Conservation (phyloP, 768 basidiomycete genomes). For the Amyloporia xantha region DNA sequence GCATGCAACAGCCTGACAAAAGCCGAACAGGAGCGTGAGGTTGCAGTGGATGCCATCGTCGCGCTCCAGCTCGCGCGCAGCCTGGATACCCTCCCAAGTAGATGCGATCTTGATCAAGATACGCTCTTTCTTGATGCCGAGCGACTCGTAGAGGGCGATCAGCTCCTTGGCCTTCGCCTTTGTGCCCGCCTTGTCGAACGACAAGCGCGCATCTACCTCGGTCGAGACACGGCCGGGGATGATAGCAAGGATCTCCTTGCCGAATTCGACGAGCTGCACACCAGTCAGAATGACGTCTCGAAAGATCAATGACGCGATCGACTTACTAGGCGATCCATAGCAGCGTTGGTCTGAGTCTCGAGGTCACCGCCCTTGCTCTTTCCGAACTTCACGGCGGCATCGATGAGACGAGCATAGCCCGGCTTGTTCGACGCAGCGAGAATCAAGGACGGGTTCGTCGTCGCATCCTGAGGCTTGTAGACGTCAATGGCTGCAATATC, state of each 20-base stretch:
- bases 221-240: constrained; percentile 99
- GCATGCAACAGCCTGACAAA: constrained; percentile 97
- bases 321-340: constrained; percentile 84
- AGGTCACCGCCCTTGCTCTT: constrained; percentile 77
- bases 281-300: no score
- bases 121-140: constrained; percentile 91
- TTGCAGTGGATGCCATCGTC: constrained; percentile 97
- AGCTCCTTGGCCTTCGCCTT: constrained; percentile 88
- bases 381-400: constrained; percentile 64
- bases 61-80: constrained; percentile 89
- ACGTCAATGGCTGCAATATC: constrained; percentile 72
- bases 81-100: constrained; percentile 99
- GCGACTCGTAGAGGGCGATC: constrained; percentile 90
- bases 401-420: constrained; percentile 76
- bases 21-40: constrained; percentile 97
- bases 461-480: constrained; percentile 98
- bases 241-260: constrained; percentile 89
- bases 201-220: constrained; percentile 96
- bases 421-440: constrained; percentile 89
- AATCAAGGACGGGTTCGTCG: constrained; percentile 95
- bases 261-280: constrained; percentile 89
- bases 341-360: constrained; percentile 70
- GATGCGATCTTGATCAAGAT: constrained; percentile 99
- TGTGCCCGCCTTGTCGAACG: constrained; percentile 91
- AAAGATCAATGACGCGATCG: not conserved